These are phyloP conservation scores for Lentinus tigrinus DNA, from an alignment of 768 basidiomycete species.

Conservation along the genomic window DNA sequence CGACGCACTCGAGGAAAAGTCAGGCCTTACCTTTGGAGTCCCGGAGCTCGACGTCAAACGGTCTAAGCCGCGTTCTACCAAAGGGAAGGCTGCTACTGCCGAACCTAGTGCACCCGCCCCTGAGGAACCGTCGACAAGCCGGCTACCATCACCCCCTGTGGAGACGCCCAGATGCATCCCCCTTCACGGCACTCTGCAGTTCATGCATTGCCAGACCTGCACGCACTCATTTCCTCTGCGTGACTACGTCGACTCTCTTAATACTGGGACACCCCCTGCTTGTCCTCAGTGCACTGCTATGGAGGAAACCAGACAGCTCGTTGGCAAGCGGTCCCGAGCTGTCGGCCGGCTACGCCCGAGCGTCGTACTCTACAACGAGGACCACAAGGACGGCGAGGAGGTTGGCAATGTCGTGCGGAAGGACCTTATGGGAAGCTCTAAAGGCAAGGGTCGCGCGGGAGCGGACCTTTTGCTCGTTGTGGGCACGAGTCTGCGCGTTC, in stretches of 20 bases:
- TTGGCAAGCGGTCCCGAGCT: slow-evolving; percentile 77
- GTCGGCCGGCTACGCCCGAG: slow-evolving; percentile 81
- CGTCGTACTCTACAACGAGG: slow-evolving; percentile 89
- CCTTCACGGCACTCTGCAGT: slow-evolving; percentile 82
- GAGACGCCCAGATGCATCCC: slow-evolving; percentile 83
- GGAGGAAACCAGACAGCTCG: slow-evolving; percentile 65
- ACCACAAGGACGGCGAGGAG: slow-evolving; percentile 81
- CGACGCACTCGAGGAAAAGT: slow-evolving; percentile 83
- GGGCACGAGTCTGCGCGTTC: slow-evolving; percentile 85
- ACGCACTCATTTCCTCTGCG: slow-evolving; percentile 67
- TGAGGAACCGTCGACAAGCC: slow-evolving; percentile 13
- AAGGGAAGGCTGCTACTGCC: slow-evolving; percentile 26
- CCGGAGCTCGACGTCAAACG: slow-evolving; percentile 64
- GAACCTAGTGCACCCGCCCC: background rate
- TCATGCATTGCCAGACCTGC: slow-evolving; percentile 80
- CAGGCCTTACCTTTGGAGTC: slow-evolving; percentile 85
- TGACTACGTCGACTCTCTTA: slow-evolving; percentile 58
- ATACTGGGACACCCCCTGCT: slow-evolving; percentile 60
- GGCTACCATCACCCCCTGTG: slow-evolving; percentile 50
- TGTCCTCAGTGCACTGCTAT: slow-evolving; percentile 79
- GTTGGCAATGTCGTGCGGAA: slow-evolving; percentile 82
- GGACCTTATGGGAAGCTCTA: slow-evolving; percentile 70
- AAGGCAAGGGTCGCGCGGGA: slow-evolving; percentile 60
- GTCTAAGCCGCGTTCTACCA: slow-evolving; percentile 47
- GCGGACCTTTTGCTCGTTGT: slow-evolving; percentile 88